A percentile compares a stretch with the other conserved stretches of the same genome.
Conservation (phyloP, 306 rosid genomes). For the Castanospermum australe region DNA sequence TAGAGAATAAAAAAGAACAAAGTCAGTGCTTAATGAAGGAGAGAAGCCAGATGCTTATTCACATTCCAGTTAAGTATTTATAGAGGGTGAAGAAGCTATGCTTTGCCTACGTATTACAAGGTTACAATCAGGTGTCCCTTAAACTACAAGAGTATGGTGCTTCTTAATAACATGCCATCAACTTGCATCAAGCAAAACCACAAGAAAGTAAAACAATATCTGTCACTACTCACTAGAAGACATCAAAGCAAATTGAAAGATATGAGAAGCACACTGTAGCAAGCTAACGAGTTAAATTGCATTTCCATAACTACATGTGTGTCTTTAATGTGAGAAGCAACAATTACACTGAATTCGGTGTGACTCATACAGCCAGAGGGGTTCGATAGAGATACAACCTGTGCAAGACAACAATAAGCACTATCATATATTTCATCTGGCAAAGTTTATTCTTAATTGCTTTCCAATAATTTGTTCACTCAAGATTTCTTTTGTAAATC, state of each 20-base stretch:
- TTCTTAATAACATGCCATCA: background rate
- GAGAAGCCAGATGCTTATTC: background rate
- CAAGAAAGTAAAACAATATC: background rate
- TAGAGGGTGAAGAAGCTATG: background rate
- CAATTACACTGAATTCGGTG: background rate
- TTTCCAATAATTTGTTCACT: background rate
- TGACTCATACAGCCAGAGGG: background rate
- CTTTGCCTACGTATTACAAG: background rate
- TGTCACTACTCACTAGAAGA: background rate
- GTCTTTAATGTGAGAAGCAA: conserved; percentile 1
- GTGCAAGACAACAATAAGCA: background rate
- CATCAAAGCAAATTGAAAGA: background rate
- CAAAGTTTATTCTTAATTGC: background rate
- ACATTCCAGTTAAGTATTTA: background rate
- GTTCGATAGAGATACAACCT: background rate
- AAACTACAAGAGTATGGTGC: background rate
- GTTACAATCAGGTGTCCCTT: background rate
- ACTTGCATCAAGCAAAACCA: background rate
- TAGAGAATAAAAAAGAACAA: background rate
- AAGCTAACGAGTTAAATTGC: background rate
- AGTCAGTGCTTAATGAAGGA: background rate
- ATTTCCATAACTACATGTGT: background rate
- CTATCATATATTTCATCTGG: background rate
- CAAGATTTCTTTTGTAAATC: too few species aligned
- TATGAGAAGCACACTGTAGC: background rate